Evolutionary conservation across 345 rosid species (phyloP).

Genomic region (Anacardium occidentale): DNA sequence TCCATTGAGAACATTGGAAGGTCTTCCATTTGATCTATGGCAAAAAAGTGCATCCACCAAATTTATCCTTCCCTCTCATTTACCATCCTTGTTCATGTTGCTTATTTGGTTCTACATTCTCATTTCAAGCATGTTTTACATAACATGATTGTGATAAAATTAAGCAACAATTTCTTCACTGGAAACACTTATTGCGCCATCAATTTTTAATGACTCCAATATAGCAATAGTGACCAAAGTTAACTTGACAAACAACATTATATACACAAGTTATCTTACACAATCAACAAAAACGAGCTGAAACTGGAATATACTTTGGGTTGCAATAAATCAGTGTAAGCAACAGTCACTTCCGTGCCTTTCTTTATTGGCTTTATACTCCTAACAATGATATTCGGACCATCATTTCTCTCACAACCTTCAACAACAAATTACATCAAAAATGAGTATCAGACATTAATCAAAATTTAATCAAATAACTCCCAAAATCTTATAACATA

Average conservation of each 20-base stretch:
- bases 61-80: not conserved
- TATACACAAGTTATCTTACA: not conserved
- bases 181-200: not conserved
- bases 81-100: not conserved
- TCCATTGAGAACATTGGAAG: not conserved
- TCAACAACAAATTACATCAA: constrained; percentile 2
- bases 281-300: not conserved
- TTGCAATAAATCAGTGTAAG: constrained; percentile 74
- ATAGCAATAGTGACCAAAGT: no score
- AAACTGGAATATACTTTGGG: constrained; percentile 47
- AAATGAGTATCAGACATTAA: not conserved
- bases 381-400: constrained; percentile 56
- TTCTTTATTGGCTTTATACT: constrained; percentile 58
- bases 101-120: not conserved
- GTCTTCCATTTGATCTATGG: not conserved
- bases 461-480: not conserved
- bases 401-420: constrained; percentile 37
- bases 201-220: not conserved
- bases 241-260: not conserved
- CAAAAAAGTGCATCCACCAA: not conserved
- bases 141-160: no score
- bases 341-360: constrained; percentile 63
- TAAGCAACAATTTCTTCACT: not conserved
- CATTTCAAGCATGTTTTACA: not conserved
- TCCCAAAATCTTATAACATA: not conserved